Base-by-base conservation (phyloP, 2,329 filamentous ascomycete species). In the Fusarium keratoplasticum region DNA sequence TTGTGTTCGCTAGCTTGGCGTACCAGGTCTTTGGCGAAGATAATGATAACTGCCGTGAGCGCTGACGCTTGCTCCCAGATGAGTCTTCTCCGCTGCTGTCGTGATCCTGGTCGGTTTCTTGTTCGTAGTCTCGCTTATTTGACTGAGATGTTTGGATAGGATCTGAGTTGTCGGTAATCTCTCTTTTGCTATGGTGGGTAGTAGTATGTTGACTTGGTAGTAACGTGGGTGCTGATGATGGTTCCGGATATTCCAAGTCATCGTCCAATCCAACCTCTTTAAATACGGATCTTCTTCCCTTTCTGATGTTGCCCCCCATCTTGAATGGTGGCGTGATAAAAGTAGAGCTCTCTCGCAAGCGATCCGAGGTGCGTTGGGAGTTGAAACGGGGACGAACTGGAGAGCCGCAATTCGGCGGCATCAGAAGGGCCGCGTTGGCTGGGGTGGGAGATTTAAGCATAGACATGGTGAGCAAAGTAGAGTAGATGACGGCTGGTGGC, bases 221-320 rank as follows among this genome's bases (percentile, higher is more conserved):
- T 11, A 66, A 27, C 25, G 71, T 54, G 57, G 71, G 66, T 27
- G 69, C 59, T 18, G 59, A 66, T 25, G 71, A 60, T 27, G 76
- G 64, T 63, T 76, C 64, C 8, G 66, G 67, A 47, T 76, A 74
- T 27, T 81, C 67, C 27, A 75, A 68, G 35, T 83, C 83, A 47
- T 84, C 81, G 58, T 83, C 80, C 22, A 89, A 76, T 6, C 87
- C 88, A 44, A 86, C 77, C 78, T 89, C 88, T 75, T 82, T 87
- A 73, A 89, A 89, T 66, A 89, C 81, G 25, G 87, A 89, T 73
- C 82, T 85, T 58, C 87, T 84, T 47, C 84, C 86, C 76, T 88
- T 89, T 70, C 81, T 83, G 57, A 88, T 85, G 66, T 85, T 87
- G 74, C 82, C 82, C 44, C 77, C 78, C 81, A 86, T 85, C 31